Evolutionary conservation across 495 filamentous ascomycete genomes (phyloP).

Genomic region (Talaromyces borbonicus): DNA sequence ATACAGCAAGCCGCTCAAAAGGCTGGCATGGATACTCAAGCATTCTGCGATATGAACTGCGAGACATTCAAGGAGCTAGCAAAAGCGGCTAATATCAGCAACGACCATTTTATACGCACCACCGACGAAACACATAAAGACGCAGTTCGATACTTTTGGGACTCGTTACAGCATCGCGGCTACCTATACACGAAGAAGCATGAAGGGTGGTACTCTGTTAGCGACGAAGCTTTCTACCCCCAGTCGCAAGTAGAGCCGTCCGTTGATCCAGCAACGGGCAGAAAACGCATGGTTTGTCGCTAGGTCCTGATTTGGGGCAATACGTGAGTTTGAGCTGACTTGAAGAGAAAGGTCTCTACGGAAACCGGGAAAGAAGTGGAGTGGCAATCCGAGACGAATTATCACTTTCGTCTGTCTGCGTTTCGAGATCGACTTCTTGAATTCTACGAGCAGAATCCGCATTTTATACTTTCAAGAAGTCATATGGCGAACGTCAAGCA

Average conservation of each 20-base stretch:
- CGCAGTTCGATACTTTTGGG: slow-evolving; percentile 88
- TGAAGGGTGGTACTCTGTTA: slow-evolving; percentile 92
- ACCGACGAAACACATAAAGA: slow-evolving; percentile 73
- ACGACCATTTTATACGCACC: slow-evolving; percentile 85
- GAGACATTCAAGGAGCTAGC: slow-evolving; percentile 55
- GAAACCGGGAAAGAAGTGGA: slow-evolving; percentile 91
- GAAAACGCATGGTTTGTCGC: slow-evolving; percentile 55
- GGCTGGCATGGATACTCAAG: slow-evolving; percentile 50
- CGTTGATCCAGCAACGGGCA: slow-evolving; percentile 69
- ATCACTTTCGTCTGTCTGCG: slow-evolving; percentile 84
- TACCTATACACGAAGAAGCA: slow-evolving; percentile 82
- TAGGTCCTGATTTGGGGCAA: neutral
- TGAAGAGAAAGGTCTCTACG: slow-evolving; percentile 57
- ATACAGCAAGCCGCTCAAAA: slow-evolving; percentile 74
- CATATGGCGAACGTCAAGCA: slow-evolving; percentile 61
- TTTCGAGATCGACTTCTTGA: slow-evolving; percentile 65
- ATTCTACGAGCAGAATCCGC: slow-evolving; percentile 63
- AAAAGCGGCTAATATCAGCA: slow-evolving; percentile 50
- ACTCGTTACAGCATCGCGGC: slow-evolving; percentile 59
- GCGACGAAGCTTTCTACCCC: slow-evolving; percentile 94
- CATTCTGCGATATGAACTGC: slow-evolving; percentile 51
- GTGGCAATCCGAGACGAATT: slow-evolving; percentile 89
- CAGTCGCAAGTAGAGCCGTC: slow-evolving; percentile 59
- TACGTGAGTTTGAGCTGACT: too few relatives aligned
- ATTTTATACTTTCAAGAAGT: slow-evolving; percentile 56